Evolutionary conservation across 176 grass and related monocot genomes (phyloP).

Genomic region (Rhynchospora breviuscula): DNA sequence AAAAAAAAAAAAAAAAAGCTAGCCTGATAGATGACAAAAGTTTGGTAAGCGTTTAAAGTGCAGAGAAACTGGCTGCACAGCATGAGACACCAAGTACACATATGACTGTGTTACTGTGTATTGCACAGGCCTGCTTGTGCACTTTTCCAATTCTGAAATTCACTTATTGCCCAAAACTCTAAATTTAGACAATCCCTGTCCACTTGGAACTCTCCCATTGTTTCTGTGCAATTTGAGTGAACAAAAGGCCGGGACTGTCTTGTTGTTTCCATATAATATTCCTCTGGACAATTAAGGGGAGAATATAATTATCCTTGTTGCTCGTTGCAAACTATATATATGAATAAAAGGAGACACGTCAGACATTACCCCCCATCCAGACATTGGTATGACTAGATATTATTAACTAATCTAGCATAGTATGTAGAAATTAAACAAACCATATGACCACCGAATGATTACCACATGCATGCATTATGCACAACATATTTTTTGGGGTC

Average conservation of each 20-base stretch:
- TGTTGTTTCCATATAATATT: background rate
- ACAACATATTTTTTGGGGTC: conserved; percentile 8
- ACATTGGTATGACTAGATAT: too few species aligned
- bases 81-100: background rate
- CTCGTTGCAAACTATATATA: background rate
- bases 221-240: background rate
- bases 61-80: conserved; percentile 1
- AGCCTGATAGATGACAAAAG: background rate
- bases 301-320: background rate
- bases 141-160: background rate
- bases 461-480: conserved; percentile 17
- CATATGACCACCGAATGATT: conserved; percentile 20
- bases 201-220: background rate
- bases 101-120: background rate
- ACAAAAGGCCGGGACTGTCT: background rate
- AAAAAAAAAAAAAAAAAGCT: background rate
- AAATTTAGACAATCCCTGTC: background rate
- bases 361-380: background rate
- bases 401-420: background rate
- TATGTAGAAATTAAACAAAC: background rate
- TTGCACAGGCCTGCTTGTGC: background rate
- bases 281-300: background rate
- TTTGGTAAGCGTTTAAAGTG: conserved; percentile 1
- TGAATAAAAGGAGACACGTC: conserved; percentile 1
- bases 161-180: background rate